Conservation (phyloP, 805 yeast species). For the Debaryomyces castellii region DNA sequence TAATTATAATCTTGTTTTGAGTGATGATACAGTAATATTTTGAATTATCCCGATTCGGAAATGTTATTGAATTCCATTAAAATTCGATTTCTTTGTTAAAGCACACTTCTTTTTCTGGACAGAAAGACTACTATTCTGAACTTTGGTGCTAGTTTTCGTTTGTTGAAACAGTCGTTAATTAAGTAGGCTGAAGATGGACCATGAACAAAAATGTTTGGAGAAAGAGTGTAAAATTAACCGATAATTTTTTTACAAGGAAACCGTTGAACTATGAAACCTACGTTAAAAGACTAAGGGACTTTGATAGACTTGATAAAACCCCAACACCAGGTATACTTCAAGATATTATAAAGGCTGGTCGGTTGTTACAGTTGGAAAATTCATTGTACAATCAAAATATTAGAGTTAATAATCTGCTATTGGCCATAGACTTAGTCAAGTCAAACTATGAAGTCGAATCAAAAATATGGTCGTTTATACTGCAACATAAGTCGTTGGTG, state of each 20-base stretch:
- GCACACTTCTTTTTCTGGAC: background rate
- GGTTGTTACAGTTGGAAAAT: slow-evolving; percentile 17
- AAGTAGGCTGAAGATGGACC: background rate
- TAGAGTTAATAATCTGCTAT: slow-evolving; percentile 5
- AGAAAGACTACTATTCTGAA: background rate
- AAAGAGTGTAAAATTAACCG: background rate
- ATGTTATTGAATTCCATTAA: slow-evolving; percentile 6
- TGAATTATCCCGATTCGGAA: slow-evolving; percentile 9
- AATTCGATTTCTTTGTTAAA: background rate
- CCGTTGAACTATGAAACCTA: slow-evolving; percentile 30
- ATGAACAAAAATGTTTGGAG: background rate
- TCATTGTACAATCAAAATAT: background rate
- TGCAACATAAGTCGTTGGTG: background rate
- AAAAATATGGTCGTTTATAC: slow-evolving; percentile 10
- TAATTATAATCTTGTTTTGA: background rate
- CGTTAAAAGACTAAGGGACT: slow-evolving; percentile 13
- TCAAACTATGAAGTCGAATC: slow-evolving; percentile 14
- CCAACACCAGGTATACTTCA: slow-evolving; percentile 7
- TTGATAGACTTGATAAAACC: slow-evolving; percentile 1
- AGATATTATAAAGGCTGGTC: slow-evolving; percentile 23
- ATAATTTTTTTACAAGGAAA: slow-evolving; percentile 9
- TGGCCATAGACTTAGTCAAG: slow-evolving; percentile 13
- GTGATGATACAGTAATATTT: slow-evolving; percentile 1
- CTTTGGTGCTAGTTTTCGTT: background rate
- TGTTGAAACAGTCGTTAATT: background rate